A percentile compares a stretch with the other conserved stretches of the same genome.
phyloP scores from a whole-genome alignment of 805 yeast species.

The Torulaspora indica region DNA sequence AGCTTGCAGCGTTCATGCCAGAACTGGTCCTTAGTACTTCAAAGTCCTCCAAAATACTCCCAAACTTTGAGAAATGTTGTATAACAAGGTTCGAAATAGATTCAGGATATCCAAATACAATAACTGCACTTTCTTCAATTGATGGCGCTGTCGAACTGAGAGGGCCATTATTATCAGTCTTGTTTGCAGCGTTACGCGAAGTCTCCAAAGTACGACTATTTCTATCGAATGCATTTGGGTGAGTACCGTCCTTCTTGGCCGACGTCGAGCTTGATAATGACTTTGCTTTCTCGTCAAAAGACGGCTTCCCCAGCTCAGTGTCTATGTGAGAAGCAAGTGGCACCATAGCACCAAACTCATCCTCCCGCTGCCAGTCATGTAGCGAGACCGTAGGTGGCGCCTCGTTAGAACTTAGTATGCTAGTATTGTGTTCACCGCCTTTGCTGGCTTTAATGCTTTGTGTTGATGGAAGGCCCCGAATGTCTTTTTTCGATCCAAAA shows the following conservation, averaged over 20 bases:
- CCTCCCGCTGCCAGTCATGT: constrained; percentile 41
- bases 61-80: constrained; percentile 72
- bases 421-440: constrained; percentile 23
- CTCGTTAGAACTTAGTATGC: constrained; percentile 36
- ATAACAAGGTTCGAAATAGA: constrained; percentile 61
- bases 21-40: constrained; percentile 40
- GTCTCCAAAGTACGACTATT: background rate
- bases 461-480: constrained; percentile 13
- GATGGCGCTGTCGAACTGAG: constrained; percentile 2
- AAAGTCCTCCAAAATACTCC: constrained; percentile 72
- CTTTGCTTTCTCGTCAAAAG: constrained; percentile 1
- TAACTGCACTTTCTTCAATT: constrained; percentile 54
- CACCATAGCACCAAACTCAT: constrained; percentile 28
- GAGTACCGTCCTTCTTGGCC: constrained; percentile 6
- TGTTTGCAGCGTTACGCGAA: constrained; percentile 5
- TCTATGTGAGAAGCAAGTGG: constrained; percentile 17
- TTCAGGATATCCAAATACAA: constrained; percentile 88
- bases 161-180: constrained; percentile 3
- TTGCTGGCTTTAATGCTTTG: constrained; percentile 9
- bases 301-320: background rate
- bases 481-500: constrained; percentile 38
- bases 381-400: constrained; percentile 42
- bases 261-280: constrained; percentile 9
- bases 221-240: constrained; percentile 23
- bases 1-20: constrained; percentile 31